phyloP scores from a whole-genome alignment of 495 filamentous ascomycete species.

The Beverwykella pulmonaria region DNA sequence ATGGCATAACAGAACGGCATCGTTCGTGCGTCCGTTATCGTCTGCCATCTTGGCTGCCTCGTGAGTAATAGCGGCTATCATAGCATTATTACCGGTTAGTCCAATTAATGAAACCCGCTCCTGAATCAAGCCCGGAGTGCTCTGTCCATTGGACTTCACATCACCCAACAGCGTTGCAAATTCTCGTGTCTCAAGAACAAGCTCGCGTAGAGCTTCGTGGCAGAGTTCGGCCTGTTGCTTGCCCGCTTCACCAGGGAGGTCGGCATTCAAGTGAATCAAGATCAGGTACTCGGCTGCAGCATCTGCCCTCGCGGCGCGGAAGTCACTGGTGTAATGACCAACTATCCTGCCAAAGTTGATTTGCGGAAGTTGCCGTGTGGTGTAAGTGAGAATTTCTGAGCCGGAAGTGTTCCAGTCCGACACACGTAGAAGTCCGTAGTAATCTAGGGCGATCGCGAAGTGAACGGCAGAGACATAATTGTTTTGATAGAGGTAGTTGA shows the following conservation, averaged over 20 bases:
- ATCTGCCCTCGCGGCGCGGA: conserved; percentile 82
- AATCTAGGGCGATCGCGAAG: conserved; percentile 86
- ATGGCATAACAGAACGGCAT: conserved; percentile 92
- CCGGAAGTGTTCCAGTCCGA: conserved; percentile 69
- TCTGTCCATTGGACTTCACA: conserved; percentile 75
- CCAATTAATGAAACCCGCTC: conserved; percentile 83
- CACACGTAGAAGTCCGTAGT: conserved; percentile 88
- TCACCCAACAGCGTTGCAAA: conserved; percentile 94
- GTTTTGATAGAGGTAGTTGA: conserved; percentile 85
- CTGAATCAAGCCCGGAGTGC: conserved; percentile 84
- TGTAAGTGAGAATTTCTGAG: conserved; percentile 71
- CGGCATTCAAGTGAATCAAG: conserved; percentile 89
- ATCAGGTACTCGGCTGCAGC: conserved; percentile 92
- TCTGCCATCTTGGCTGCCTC: conserved; percentile 90
- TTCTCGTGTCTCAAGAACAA: conserved; percentile 90
- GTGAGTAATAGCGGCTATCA: conserved; percentile 81
- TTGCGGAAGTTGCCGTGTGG: conserved; percentile 78
- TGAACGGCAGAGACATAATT: conserved; percentile 91
- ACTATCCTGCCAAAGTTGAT: conserved; percentile 93
- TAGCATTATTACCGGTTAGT: conserved; percentile 74
- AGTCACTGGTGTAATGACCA: conserved; percentile 93
- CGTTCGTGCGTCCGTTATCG: conserved; percentile 86
- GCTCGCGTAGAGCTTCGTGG: conserved; percentile 91
- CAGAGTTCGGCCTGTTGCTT: conserved; percentile 79
- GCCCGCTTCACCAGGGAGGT: conserved; percentile 72